Conservation (phyloP, 75 land plant species). For the Adiantum capillusveneris region DNA sequence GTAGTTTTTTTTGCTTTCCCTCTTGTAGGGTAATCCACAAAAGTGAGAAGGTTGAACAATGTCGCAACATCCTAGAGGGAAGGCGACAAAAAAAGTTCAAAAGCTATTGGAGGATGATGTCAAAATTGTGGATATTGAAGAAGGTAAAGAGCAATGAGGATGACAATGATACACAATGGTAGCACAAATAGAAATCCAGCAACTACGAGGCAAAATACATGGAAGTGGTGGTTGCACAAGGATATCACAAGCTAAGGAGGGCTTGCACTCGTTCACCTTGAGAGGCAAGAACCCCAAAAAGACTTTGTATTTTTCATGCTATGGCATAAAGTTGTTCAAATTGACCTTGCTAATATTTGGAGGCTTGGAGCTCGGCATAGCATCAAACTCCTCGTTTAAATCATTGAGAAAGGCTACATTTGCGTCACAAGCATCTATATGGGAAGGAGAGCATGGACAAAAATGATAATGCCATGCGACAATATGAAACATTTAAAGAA, state of each 20-base stretch:
- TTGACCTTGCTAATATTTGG: neutral
- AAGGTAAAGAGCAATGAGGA: slow-evolving; percentile 57
- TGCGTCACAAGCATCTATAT: no score
- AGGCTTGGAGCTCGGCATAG: no score
- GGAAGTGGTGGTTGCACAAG: slow-evolving; percentile 60
- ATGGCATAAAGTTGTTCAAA: neutral
- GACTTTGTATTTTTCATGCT: neutral
- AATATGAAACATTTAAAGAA: slow-evolving; percentile 18
- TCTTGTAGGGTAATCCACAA: no score
- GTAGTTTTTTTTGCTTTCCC: no score
- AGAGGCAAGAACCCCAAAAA: neutral
- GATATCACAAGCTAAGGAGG: slow-evolving; percentile 73
- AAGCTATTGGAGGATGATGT: slow-evolving; percentile 60
- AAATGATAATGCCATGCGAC: slow-evolving; percentile 22
- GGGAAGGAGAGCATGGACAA: neutral
- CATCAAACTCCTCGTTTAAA: no score
- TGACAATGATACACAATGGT: slow-evolving; percentile 58
- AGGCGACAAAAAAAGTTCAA: slow-evolving; percentile 65
- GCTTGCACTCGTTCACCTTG: slow-evolving; percentile 70
- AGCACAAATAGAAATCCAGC: slow-evolving; percentile 48
- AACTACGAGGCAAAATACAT: slow-evolving; percentile 42
- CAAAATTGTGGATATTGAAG: slow-evolving; percentile 77
- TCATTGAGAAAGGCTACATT: no score
- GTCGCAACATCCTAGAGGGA: no score
- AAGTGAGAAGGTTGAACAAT: no score